These are phyloP conservation scores for Cyclostephanos invisitatus DNA, from an alignment of 108 stramenopile genomes.

Conservation along the genomic window DNA sequence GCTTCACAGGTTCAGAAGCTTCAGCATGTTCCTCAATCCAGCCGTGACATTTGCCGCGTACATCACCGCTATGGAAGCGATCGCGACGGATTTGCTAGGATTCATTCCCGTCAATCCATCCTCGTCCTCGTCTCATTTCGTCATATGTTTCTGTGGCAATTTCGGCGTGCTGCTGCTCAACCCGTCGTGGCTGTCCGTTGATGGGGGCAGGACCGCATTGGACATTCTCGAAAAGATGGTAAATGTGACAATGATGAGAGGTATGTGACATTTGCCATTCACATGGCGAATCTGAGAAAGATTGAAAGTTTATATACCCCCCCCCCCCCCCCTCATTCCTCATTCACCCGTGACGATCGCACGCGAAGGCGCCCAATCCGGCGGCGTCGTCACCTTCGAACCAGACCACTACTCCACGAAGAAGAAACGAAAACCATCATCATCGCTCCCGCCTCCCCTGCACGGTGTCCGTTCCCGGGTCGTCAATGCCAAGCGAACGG, in stretches of 20 bases:
- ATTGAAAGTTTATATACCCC: background rate
- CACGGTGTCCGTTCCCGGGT: slow-evolving; percentile 68
- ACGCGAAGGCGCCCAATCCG: slow-evolving; percentile 68
- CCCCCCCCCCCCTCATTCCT: too few species aligned
- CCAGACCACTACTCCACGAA: slow-evolving; percentile 22
- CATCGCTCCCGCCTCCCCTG: slow-evolving; percentile 15
- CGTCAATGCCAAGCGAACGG: slow-evolving; percentile 80
- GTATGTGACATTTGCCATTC: slow-evolving; percentile 6
- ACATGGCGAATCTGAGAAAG: slow-evolving; percentile 12
- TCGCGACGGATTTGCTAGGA: slow-evolving; percentile 65
- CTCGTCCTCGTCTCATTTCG: background rate
- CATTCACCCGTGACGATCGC: background rate
- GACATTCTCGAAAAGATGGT: slow-evolving; percentile 78
- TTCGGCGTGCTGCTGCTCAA: slow-evolving; percentile 78
- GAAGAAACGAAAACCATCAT: slow-evolving; percentile 9
- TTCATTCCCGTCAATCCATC: slow-evolving; percentile 25
- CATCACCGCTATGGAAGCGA: slow-evolving; percentile 65
- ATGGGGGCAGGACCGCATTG: slow-evolving; percentile 63
- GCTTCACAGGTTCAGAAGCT: background rate
- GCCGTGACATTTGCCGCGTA: slow-evolving; percentile 47
- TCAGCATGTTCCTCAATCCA: background rate
- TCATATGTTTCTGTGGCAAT: slow-evolving; percentile 71
- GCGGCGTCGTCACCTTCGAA: slow-evolving; percentile 69
- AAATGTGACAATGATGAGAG: slow-evolving; percentile 86
- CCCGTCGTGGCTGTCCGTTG: slow-evolving; percentile 59